Evolutionary conservation across 805 yeast species (phyloP).

Genomic region (Zygotorulaspora chibaensis): DNA sequence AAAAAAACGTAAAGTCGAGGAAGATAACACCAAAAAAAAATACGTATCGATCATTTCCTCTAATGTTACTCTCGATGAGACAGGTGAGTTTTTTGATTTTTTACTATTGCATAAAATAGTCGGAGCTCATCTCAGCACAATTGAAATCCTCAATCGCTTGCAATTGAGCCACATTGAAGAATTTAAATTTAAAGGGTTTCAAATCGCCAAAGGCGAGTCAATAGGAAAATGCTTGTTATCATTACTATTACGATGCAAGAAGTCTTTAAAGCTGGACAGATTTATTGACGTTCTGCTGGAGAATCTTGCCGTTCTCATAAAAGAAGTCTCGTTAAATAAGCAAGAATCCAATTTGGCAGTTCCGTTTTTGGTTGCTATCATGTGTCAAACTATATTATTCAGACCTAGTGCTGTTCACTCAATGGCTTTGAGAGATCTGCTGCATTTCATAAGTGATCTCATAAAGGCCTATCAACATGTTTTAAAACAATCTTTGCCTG

Average conservation of each 20-base stretch:
- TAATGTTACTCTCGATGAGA: conserved; percentile 25
- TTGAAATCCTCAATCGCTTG: conserved; percentile 27
- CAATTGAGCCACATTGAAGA: conserved; percentile 16
- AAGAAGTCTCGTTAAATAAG: conserved; percentile 24
- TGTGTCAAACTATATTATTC: conserved; percentile 53
- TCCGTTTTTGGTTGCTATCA: conserved; percentile 58
- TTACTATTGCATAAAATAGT: conserved; percentile 22
- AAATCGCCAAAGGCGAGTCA: conserved; percentile 18
- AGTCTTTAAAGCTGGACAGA: conserved; percentile 21
- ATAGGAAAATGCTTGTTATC: conserved; percentile 25
- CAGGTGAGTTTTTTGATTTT: conserved; percentile 23
- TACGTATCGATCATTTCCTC: conserved; percentile 17
- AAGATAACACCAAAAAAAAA: conserved; percentile 4
- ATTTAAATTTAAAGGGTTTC: conserved; percentile 17
- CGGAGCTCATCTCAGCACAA: conserved; percentile 26
- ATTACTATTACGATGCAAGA: conserved; percentile 18
- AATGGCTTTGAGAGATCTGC: conserved; percentile 34
- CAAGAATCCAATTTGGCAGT: conserved; percentile 34
- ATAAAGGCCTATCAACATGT: conserved; percentile 26
- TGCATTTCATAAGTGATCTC: conserved; percentile 29
- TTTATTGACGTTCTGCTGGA: conserved; percentile 27
- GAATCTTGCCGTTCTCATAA: conserved; percentile 26
- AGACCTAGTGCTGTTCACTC: conserved; percentile 57
- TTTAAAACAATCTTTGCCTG: conserved; percentile 23
- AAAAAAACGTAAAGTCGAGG: conserved; percentile 15